Evolutionary conservation across 768 basidiomycete species (phyloP), one percentile per base, ranked within the genome.

Genomic region (Hysterangium stoloniferum): DNA sequence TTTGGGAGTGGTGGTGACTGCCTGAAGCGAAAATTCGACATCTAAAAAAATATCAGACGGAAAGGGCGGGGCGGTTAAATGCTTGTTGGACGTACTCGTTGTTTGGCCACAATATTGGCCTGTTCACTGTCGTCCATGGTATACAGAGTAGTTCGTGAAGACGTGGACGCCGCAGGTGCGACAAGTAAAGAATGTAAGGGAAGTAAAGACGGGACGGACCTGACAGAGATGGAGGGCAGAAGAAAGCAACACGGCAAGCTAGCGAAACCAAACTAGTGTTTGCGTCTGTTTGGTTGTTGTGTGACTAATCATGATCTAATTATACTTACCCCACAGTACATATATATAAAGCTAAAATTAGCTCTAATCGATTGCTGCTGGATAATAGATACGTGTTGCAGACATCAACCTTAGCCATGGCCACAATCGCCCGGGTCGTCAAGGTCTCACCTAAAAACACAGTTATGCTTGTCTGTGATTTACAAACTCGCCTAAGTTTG

Each of bases 381-480:
- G n/a, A n/a, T n/a, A n/a, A n/a, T n/a, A n/a, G n/a, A n/a, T n/a
- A n/a, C n/a, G n/a, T n/a, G n/a, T n/a, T n/a, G n/a, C n/a, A n/a
- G n/a, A n/a, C n/a, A n/a, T n/a, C n/a, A n/a, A n/a, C n/a, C n/a
- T n/a, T n/a, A n/a, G n/a, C n/a, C n/a, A n/a, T n/a, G n/a, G n/a
- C n/a, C n/a, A n/a, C n/a, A n/a, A n/a, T n/a, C n/a, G n/a, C 49
- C 19, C 25, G 34, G 57, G 68, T 63, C 32, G 57, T 59, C 15
- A 71, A 59, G 49, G 66, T 65, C 58, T 66, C 56, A 66, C 82
- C 63, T 34, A 57, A 55, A 2, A 57, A 58, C 17, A 67, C 78
- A 13, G 60, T 85, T 42, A 79, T 95, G 70, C 76, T 94, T 52
- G 68, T 90, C 24, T 96, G 92, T 63, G 93, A 95, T 64, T 66